Base-by-base conservation (phyloP, 768 basidiomycete species). In the Psilocybe sp. region DNA sequence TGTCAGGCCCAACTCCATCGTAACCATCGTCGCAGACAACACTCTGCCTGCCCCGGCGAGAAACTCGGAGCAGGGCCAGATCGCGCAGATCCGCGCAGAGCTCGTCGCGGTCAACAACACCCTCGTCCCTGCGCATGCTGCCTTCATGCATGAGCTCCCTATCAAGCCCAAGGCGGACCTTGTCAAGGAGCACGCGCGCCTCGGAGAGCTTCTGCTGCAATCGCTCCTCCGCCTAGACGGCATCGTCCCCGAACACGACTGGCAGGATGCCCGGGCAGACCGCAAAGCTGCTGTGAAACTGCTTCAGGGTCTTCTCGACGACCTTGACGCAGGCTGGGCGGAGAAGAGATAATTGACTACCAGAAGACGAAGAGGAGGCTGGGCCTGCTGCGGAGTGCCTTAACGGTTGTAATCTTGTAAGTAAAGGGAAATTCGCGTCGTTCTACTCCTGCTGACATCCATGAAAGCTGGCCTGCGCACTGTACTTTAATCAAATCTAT, bases 191-290 rank as follows among this genome's bases (percentile, higher is more conserved):
- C 75, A 75, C 50, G 51, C 65, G n/a, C 73, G 89, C 14, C 70
- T 98, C 45, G 83, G 80, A 19, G 96, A 98, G 68, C 68, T 91
- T 49, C 76, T 98, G 19, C 76, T 97, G 19, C 94, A 97, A 64
- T 78, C 84, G n/a, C 74, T 98, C 20, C 77, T 98, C 15, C 82
- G 89, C 44, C 72, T 98, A 32, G 96, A 98, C 60, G 89, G 87
- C 44, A 76, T 97, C 59, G 69, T 73, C 36, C 76, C 92, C 15
- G 87, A 91, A 40, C 72, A 74, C 34, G 78, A 82, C 44, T 97
- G 92, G 89, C 77, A 79, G 8, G 76, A 84, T 4, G 94, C 93
- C 12, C 78, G 95, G 60, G 73, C 72, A 56, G 82, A 88, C 64
- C 76, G 95, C 53, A 97, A 96, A 69, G 82, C 78, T 31, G 95